phyloP scores from a whole-genome alignment of 805 yeast species.

The Ogataea nitratoaversa region DNA sequence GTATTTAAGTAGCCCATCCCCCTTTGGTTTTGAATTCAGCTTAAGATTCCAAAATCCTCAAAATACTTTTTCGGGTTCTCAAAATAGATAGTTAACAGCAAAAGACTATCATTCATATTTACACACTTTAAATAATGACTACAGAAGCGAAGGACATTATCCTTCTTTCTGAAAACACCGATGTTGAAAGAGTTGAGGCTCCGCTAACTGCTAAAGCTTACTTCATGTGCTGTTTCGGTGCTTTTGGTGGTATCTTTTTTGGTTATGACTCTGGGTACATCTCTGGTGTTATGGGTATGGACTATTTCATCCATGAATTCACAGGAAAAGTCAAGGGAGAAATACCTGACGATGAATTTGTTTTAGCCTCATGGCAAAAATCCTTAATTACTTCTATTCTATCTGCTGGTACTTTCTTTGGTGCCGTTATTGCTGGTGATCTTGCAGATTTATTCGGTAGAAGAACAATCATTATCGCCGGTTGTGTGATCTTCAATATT shows the following conservation, averaged over 20 bases:
- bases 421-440: conserved; percentile 61
- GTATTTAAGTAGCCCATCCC: too few relatives aligned
- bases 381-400: conserved; percentile 65
- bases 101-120: too few relatives aligned
- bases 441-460: conserved; percentile 44
- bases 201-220: conserved; percentile 35
- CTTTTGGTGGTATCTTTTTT: conserved; percentile 62
- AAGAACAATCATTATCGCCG: conserved; percentile 40
- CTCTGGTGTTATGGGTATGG: conserved; percentile 64
- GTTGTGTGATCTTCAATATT: conserved; percentile 41
- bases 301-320: conserved; percentile 34
- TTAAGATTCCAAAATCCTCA: too few relatives aligned
- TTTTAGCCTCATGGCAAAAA: conserved; percentile 27
- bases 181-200: conserved; percentile 30
- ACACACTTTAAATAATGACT: too few relatives aligned
- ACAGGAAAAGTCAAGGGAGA: conserved; percentile 20
- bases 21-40: too few relatives aligned
- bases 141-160: not conserved
- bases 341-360: conserved; percentile 15
- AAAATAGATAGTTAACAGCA: too few relatives aligned
- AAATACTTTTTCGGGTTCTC: too few relatives aligned
- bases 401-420: conserved; percentile 67
- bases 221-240: conserved; percentile 51
- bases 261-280: conserved; percentile 71
- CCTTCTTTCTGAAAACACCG: conserved; percentile 1